Evolutionary conservation across 768 basidiomycete genomes (phyloP).

Genomic region (Phylloporus rhodoxanthus): DNA sequence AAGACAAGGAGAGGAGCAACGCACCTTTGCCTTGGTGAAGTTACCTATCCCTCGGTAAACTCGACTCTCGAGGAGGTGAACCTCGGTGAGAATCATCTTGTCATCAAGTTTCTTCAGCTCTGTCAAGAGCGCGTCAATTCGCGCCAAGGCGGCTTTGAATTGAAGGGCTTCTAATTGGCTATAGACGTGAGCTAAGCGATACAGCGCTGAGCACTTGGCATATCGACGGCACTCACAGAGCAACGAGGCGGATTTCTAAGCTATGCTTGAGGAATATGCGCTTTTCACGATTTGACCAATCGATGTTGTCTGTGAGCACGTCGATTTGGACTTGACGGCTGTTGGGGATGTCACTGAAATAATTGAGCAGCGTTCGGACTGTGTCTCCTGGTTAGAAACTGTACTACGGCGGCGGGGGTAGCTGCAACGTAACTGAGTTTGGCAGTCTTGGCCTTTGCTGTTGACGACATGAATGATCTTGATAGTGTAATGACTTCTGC

Average conservation of each 20-base stretch:
- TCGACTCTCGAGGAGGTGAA: slow-evolving; percentile 88
- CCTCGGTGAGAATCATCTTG: slow-evolving; percentile 96
- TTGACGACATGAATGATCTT: slow-evolving; percentile 83
- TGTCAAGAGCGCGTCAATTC: slow-evolving; percentile 83
- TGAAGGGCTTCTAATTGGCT: slow-evolving; percentile 73
- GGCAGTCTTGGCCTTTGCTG: slow-evolving; percentile 95
- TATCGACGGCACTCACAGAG: slow-evolving; percentile 43
- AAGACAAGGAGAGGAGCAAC: slow-evolving; percentile 7
- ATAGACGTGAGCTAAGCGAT: slow-evolving; percentile 6
- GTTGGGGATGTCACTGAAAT: slow-evolving; percentile 74
- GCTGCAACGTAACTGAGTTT: slow-evolving; percentile 63
- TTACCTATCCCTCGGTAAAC: slow-evolving; percentile 89
- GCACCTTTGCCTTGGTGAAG: slow-evolving; percentile 81
- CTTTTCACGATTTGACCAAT: slow-evolving; percentile 88
- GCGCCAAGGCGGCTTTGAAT: slow-evolving; percentile 69
- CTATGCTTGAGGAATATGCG: slow-evolving; percentile 94
- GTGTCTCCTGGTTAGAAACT: neutral
- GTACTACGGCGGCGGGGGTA: neutral
- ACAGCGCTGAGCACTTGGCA: neutral
- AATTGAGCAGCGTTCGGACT: slow-evolving; percentile 93
- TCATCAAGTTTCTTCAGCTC: slow-evolving; percentile 93
- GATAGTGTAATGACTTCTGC: slow-evolving; percentile 83
- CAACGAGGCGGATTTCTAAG: slow-evolving; percentile 82
- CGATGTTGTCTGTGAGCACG: slow-evolving; percentile 85
- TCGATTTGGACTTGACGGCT: slow-evolving; percentile 72